Base-by-base conservation (phyloP, 495 filamentous ascomycete species). In the Xylaria longipes region DNA sequence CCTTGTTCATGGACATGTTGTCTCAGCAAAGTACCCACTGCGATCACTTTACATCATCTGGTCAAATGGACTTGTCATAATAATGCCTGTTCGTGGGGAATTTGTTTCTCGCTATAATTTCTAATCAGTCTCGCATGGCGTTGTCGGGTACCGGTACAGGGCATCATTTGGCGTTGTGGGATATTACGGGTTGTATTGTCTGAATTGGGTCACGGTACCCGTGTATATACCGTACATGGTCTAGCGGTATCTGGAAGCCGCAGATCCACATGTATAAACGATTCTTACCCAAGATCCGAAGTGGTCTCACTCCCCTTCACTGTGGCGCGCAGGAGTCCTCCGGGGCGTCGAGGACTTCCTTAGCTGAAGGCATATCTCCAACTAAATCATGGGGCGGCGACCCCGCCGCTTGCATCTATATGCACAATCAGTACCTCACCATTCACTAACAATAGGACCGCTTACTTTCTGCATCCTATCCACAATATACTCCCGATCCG, bases 381-480 rank as follows among this genome's bases (percentile, higher is more conserved):
- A 99, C 91, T 14, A 99, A 85, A 80, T 98, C 96, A 29, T 91
- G 86, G 2, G 96, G 96, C 9, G 95, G 96, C 50, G 92, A 94
- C 5, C 96, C 96, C 25, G 92, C 91, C 64, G 91, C 90, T 95
- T 98, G 96, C 95, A 99, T 98, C 96, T 82, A 58, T n/a, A 54
- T 15, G 5, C 33, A 60, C 6, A 71, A 70, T 79, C 64, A 82
- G 71, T 65, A 72, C 25, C 46, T 71, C 39, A 52, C 70, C 54
- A 65, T 74, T 69, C 46, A 45, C 33, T 17, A 37, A 45, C 25
- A 12, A 12, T 27, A 71, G 5, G 29, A 39, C 15, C 63, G 80
- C 88, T 78, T 79, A 97, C 96, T 89, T 95, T 93, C 78, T 99
- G 96, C 96, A 99, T 98, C 78, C 91, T 89, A 76, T 97, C 94